Evolutionary conservation across 2,329 filamentous ascomycete genomes (phyloP).

Genomic region (Dissoconium aciculare): DNA sequence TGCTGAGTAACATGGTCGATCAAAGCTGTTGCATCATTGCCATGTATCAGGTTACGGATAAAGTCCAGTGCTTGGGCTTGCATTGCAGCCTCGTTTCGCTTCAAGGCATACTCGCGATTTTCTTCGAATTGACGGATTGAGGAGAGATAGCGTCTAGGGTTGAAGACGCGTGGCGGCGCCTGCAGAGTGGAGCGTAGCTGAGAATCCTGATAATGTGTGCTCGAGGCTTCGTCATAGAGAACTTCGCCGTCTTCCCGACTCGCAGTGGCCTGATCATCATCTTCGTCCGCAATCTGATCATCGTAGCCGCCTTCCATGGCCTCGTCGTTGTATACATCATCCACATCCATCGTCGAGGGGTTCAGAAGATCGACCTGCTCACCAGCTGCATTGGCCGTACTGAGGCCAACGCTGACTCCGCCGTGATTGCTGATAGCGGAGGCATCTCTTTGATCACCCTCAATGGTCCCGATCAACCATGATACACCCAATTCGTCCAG

Average conservation of each 20-base stretch:
- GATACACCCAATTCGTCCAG: slow-evolving; percentile 61
- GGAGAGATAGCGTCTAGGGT: slow-evolving; percentile 18
- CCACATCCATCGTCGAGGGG: slow-evolving; percentile 27
- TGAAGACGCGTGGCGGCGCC: slow-evolving; percentile 13
- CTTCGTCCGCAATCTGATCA: slow-evolving; percentile 9
- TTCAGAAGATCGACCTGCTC: slow-evolving; percentile 47
- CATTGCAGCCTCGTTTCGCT: slow-evolving; percentile 65
- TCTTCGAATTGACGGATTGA: slow-evolving; percentile 36
- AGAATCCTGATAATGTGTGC: slow-evolving; percentile 24
- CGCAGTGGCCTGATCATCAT: slow-evolving; percentile 13
- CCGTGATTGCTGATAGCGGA: slow-evolving; percentile 31
- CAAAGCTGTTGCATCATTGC: slow-evolving; percentile 48
- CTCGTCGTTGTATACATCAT: slow-evolving; percentile 17
- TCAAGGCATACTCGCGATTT: slow-evolving; percentile 49
- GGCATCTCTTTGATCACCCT: slow-evolving; percentile 34
- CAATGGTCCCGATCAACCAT: slow-evolving; percentile 70
- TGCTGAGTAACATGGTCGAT: slow-evolving; percentile 69
- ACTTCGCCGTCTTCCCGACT: slow-evolving; percentile 32
- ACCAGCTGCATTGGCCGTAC: slow-evolving; percentile 42
- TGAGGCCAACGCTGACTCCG: slow-evolving; percentile 18
- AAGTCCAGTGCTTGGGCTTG: slow-evolving; percentile 87
- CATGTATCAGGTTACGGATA: slow-evolving; percentile 74
- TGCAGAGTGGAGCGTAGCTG: slow-evolving; percentile 23
- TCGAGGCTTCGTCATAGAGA: slow-evolving; percentile 28
- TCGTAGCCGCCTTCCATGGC: slow-evolving; percentile 19